Evolutionary conservation across 768 basidiomycete genomes (phyloP), one percentile per base, ranked within the genome.

Genomic region (Xerocomellus chrysenteron): DNA sequence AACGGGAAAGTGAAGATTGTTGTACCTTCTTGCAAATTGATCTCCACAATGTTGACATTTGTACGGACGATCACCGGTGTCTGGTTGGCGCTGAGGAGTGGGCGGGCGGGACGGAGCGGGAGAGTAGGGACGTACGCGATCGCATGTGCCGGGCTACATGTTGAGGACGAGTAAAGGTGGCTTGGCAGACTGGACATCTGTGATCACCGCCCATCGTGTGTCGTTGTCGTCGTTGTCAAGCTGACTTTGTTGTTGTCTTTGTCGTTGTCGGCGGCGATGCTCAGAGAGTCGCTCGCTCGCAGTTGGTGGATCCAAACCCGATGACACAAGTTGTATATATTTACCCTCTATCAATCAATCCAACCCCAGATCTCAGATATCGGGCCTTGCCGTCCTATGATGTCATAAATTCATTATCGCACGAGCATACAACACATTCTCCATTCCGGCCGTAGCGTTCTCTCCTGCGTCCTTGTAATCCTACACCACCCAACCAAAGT

Each of bases 111-210:
- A 66, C 66, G 69, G 66, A 69, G 66, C 50, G 30, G 59, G 59
- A 44, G 60, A 50, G 55, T 8, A 21, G 35, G 55, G 46, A 85
- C 90, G 75, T 76, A 92, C 90, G 91, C 63, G 90, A 92, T 71
- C 91, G 85, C 90, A 93, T 92, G 73, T 92, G 92, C 48, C 91
- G 76, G 1, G 90, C 89, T 46, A 94, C 92, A 83, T 94, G 91
- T 66, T 93, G 91, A 30, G 91, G 91, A 50, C 91, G 81, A 24
- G 92, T 94, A 62, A 94, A 94, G 0, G 90, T 92, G 0, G 92
- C 88, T 60, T 88, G 83, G 71, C 91, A 94, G 13, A 93, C 90
- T 17, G 91, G 86, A 69, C 92, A 93, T 71, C 87, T 88, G 80
- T 90, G 88, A 74, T 90, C 88, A 37, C 88, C 88, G 57, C 81